Percentiles rank a stretch among this genome's conserved stretches.
These are phyloP conservation scores for Fusarium aywerte DNA, from an alignment of 2,329 filamentous ascomycete species.

Conservation along the genomic window DNA sequence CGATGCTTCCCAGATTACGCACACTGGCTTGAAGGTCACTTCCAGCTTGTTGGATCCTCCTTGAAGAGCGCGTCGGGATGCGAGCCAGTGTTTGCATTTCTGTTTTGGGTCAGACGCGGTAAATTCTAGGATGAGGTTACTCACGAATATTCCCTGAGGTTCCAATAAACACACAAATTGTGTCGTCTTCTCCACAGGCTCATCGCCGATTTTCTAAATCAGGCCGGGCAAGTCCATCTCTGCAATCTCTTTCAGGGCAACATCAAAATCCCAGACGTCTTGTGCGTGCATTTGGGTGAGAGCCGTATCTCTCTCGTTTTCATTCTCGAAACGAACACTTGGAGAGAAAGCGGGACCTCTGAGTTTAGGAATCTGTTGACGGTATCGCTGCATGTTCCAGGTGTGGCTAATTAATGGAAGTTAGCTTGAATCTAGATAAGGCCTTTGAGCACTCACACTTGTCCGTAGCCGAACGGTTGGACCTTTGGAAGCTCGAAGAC, in stretches of 20 bases:
- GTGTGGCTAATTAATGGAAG: neutral
- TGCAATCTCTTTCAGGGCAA: fast-evolving
- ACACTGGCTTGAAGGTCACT: neutral
- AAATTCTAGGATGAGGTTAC: neutral
- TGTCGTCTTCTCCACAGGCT: fast-evolving
- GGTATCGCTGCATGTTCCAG: neutral
- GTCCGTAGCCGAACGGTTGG: neutral
- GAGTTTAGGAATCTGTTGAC: neutral
- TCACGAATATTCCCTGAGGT: neutral
- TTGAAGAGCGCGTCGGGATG: neutral
- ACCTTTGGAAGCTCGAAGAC: fast-evolving
- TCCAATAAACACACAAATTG: neutral
- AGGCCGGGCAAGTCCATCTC: neutral
- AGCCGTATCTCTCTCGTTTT: conserved; percentile 2
- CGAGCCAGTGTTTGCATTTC: neutral
- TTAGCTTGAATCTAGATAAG: neutral
- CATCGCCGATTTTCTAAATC: conserved; percentile 7
- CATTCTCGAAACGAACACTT: neutral
- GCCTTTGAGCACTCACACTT: neutral
- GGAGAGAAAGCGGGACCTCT: fast-evolving
- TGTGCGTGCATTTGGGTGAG: conserved; percentile 7
- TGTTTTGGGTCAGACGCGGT: neutral
- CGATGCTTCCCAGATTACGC: neutral
- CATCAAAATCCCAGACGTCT: conserved; percentile 6
- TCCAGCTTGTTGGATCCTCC: neutral